These are phyloP conservation scores for Umbelopsis ramanniana DNA, from an alignment of 192 early-diverging fungal species.

Conservation along the genomic window DNA sequence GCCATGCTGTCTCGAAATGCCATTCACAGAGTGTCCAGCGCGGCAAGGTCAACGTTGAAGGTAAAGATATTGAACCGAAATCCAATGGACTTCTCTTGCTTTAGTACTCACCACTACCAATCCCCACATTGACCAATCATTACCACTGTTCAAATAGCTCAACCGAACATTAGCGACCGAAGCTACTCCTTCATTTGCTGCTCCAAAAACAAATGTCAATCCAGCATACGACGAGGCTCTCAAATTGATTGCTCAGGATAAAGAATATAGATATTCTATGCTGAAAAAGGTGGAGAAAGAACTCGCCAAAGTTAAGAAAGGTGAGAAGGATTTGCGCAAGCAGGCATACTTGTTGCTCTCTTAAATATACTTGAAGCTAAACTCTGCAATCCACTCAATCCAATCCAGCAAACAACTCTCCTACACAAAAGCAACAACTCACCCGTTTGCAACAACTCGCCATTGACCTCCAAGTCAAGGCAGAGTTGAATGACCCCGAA, in stretches of 20 bases:
- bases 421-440: slow-evolving; percentile 45
- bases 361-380: not conserved
- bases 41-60: slow-evolving; percentile 3
- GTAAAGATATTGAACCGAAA: not conserved
- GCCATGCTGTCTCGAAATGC: slow-evolving; percentile 6
- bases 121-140: not conserved
- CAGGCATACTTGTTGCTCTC: not conserved
- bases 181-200: slow-evolving; percentile 9
- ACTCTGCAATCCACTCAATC: slow-evolving; percentile 13
- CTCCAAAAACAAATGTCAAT: slow-evolving; percentile 61
- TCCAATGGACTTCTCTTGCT: not conserved
- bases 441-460: slow-evolving; percentile 53
- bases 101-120: not conserved
- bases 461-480: slow-evolving; percentile 61
- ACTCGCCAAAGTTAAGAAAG: slow-evolving; percentile 41
- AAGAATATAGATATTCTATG: slow-evolving; percentile 49
- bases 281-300: slow-evolving; percentile 45
- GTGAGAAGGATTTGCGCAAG: slow-evolving; percentile 16
- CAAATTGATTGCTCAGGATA: slow-evolving; percentile 68
- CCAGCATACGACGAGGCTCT: slow-evolving; percentile 78
- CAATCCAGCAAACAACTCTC: slow-evolving; percentile 33
- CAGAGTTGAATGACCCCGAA: slow-evolving; percentile 72
- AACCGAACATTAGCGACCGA: slow-evolving; percentile 22
- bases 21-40: slow-evolving; percentile 11
- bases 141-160: not conserved